phyloP scores from a whole-genome alignment of 345 rosid genomes.

The Acer saccharum region DNA sequence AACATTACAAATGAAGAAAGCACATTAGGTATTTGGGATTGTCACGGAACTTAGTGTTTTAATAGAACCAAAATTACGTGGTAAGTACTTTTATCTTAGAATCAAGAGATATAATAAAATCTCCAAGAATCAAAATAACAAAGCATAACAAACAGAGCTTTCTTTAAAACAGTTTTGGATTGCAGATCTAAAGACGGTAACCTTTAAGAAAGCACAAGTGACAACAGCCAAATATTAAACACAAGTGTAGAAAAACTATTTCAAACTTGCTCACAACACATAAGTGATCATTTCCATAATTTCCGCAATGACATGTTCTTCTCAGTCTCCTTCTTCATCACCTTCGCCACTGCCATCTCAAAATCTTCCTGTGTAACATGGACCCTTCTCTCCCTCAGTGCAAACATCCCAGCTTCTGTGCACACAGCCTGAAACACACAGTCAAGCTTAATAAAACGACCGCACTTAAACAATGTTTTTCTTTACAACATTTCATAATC shows the following conservation, averaged over 20 bases:
- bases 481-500: too few species aligned
- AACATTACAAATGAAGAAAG: too few species aligned
- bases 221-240: slow-evolving; percentile 10
- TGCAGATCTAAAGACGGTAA: not conserved
- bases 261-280: slow-evolving; percentile 1
- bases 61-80: too few species aligned
- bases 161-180: not conserved
- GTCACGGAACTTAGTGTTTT: too few species aligned
- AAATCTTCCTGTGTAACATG: slow-evolving; percentile 99
- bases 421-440: slow-evolving; percentile 77
- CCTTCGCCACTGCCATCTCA: slow-evolving; percentile 99
- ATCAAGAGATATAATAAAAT: not conserved
- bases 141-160: not conserved
- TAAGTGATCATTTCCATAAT: slow-evolving; percentile 76
- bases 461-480: too few species aligned
- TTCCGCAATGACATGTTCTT: slow-evolving; percentile 98
- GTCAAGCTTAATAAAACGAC: not conserved
- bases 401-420: slow-evolving; percentile 99
- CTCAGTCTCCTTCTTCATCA: slow-evolving; percentile 99
- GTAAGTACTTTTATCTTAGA: not conserved
- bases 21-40: too few species aligned
- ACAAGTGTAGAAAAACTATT: not conserved
- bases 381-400: slow-evolving; percentile 93
- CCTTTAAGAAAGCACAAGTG: not conserved
- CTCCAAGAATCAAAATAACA: not conserved